Evolutionary conservation across 805 yeast genomes (phyloP).

Genomic region (Jamesozyma lodderae): DNA sequence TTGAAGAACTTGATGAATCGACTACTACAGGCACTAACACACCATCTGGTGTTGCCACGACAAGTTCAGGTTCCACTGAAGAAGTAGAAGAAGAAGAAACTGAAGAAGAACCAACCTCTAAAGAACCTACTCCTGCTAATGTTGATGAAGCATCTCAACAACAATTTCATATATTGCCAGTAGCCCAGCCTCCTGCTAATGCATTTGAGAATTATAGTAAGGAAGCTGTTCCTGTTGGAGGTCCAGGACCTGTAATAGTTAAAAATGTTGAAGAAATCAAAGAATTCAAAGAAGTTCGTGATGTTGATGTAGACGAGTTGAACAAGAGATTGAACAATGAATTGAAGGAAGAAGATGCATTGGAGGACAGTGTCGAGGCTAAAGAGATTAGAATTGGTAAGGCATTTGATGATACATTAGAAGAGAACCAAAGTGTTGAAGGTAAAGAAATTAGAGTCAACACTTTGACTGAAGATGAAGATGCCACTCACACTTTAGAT

Average conservation of each 20-base stretch:
- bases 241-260: conserved; percentile 55
- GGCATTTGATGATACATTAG: not conserved
- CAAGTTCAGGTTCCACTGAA: conserved; percentile 10
- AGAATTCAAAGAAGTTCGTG: conserved; percentile 50
- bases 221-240: conserved; percentile 45
- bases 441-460: not conserved
- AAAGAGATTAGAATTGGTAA: not conserved
- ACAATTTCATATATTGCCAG: conserved; percentile 36
- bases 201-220: conserved; percentile 35
- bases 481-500: not conserved
- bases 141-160: conserved; percentile 7
- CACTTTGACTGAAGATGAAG: not conserved
- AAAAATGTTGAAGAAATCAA: conserved; percentile 53
- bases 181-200: conserved; percentile 32
- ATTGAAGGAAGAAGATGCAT: conserved; percentile 9
- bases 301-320: conserved; percentile 50
- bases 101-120: conserved; percentile 7
- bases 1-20: conserved; percentile 6
- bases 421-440: not conserved
- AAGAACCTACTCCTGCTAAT: conserved; percentile 15
- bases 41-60: conserved; percentile 8
- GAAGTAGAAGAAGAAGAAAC: conserved; percentile 6
- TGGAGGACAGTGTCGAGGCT: not conserved
- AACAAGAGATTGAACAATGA: conserved; percentile 35
- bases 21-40: conserved; percentile 1